Percentiles rank a stretch among this genome's conserved stretches.
These are phyloP conservation scores for Xylariales sp. DNA, from an alignment of 2,329 filamentous ascomycete species.

Conservation along the genomic window DNA sequence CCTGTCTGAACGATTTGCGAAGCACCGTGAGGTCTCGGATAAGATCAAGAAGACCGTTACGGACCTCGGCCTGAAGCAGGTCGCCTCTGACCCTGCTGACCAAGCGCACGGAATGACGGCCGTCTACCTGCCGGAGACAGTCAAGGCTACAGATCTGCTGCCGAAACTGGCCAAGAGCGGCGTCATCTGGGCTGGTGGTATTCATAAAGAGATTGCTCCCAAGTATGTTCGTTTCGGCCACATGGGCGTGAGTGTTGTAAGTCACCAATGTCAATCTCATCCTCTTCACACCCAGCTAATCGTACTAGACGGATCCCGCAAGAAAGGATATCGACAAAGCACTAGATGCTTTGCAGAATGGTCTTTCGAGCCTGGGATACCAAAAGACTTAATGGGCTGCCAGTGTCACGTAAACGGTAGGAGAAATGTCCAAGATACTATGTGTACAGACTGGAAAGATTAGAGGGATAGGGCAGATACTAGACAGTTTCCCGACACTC, in stretches of 20 bases:
- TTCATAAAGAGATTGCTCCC: constrained; percentile 91
- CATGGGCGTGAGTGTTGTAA: constrained; percentile 88
- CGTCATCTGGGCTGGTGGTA: constrained; percentile 88
- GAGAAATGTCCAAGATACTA: neutral
- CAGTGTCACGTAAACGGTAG: neutral
- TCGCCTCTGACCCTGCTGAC: constrained; percentile 79
- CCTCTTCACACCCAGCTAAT: constrained; percentile 6
- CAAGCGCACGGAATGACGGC: constrained; percentile 98
- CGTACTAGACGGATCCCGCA: constrained; percentile 61
- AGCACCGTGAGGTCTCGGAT: constrained; percentile 74
- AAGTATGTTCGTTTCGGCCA: constrained; percentile 96
- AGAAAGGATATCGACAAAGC: constrained; percentile 82
- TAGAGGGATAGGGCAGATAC: too few relatives aligned
- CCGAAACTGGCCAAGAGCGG: constrained; percentile 81
- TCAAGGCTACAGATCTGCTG: constrained; percentile 77
- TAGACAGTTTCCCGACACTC: too few relatives aligned
- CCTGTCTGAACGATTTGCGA: constrained; percentile 75
- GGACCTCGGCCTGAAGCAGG: constrained; percentile 79
- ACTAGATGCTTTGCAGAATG: constrained; percentile 69
- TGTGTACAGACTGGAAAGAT: too few relatives aligned
- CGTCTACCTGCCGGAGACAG: constrained; percentile 83
- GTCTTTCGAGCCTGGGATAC: constrained; percentile 69
- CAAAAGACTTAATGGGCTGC: constrained; percentile 35
- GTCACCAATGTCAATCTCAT: constrained; percentile 23
- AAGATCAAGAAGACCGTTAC: constrained; percentile 80